Evolutionary conservation across 202 grass and related monocot species (phyloP).

Genomic region (Carex arenaria): DNA sequence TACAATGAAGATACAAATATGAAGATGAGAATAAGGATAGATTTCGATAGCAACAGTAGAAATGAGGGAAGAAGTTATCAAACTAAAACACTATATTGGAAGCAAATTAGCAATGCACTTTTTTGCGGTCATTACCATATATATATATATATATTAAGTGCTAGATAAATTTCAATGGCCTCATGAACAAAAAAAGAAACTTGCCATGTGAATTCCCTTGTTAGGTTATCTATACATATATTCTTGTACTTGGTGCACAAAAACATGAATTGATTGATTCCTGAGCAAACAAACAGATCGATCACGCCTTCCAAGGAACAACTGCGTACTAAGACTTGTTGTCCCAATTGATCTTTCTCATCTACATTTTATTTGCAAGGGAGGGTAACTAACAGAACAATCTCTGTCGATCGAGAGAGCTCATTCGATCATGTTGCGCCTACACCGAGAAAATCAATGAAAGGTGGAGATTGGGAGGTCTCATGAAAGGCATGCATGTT

Average conservation of each 20-base stretch:
- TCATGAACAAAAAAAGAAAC: slow-evolving; percentile 15
- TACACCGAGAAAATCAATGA: slow-evolving; percentile 96
- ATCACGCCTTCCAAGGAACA: slow-evolving; percentile 5
- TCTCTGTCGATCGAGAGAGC: not conserved
- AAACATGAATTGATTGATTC: slow-evolving; percentile 7
- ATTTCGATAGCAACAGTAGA: not conserved
- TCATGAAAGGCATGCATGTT: slow-evolving; percentile 26
- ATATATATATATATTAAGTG: not conserved
- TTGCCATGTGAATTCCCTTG: slow-evolving; percentile 19
- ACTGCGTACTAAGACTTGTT: not conserved
- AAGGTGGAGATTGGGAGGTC: slow-evolving; percentile 38
- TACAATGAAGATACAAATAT: not conserved
- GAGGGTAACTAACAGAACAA: not conserved
- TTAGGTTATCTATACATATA: slow-evolving; percentile 24
- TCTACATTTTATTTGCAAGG: slow-evolving; percentile 20
- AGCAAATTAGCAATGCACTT: not conserved
- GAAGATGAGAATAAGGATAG: not conserved
- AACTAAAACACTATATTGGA: not conserved
- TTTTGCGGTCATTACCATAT: not conserved
- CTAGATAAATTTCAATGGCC: slow-evolving; percentile 13
- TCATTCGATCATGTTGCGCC: slow-evolving; percentile 67
- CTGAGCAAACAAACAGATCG: slow-evolving; percentile 10
- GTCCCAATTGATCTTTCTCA: not conserved
- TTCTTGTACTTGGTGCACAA: slow-evolving; percentile 10
- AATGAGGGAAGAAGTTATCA: not conserved